phyloP scores from a whole-genome alignment of 352 stramenopile species.

The Phytophthora brassicae region DNA sequence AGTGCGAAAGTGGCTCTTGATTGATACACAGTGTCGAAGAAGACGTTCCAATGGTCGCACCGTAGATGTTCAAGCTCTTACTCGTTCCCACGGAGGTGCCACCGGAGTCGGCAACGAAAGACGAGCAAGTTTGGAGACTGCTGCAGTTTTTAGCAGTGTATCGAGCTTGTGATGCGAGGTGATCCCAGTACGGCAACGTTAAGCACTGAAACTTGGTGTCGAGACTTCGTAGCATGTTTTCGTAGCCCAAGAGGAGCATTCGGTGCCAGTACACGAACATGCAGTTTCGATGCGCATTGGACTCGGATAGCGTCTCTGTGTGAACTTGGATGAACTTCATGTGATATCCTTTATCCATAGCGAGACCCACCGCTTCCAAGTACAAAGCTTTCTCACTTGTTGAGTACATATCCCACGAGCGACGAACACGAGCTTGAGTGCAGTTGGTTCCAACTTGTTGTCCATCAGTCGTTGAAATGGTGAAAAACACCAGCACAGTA shows the following conservation, averaged over 20 bases:
- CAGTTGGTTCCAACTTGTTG: conserved; percentile 39
- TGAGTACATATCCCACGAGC: conserved; percentile 49
- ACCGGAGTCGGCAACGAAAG: conserved; percentile 40
- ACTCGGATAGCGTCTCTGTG: conserved; percentile 43
- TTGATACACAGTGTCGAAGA: conserved; percentile 34
- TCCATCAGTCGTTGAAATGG: neutral
- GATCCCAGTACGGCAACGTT: conserved; percentile 65
- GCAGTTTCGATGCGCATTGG: conserved; percentile 52
- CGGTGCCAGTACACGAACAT: conserved; percentile 83
- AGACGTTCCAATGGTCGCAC: conserved; percentile 27
- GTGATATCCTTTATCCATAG: conserved; percentile 48
- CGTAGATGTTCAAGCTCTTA: conserved; percentile 20
- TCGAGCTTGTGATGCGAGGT: conserved; percentile 34
- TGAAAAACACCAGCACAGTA: neutral
- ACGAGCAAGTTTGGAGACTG: conserved; percentile 36
- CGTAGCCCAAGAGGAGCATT: conserved; percentile 57
- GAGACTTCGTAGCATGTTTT: conserved; percentile 73
- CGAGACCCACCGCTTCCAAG: conserved; percentile 33
- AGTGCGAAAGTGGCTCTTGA: conserved; percentile 36
- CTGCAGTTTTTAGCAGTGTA: conserved; percentile 27
- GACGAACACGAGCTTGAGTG: conserved; percentile 38
- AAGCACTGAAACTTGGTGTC: conserved; percentile 45
- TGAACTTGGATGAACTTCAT: conserved; percentile 66
- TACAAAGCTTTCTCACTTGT: conserved; percentile 41
- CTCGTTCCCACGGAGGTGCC: conserved; percentile 18